These are phyloP conservation scores for Iodosphaeria phyllophila DNA, from an alignment of 2,329 filamentous ascomycete genomes.

Conservation along the genomic window DNA sequence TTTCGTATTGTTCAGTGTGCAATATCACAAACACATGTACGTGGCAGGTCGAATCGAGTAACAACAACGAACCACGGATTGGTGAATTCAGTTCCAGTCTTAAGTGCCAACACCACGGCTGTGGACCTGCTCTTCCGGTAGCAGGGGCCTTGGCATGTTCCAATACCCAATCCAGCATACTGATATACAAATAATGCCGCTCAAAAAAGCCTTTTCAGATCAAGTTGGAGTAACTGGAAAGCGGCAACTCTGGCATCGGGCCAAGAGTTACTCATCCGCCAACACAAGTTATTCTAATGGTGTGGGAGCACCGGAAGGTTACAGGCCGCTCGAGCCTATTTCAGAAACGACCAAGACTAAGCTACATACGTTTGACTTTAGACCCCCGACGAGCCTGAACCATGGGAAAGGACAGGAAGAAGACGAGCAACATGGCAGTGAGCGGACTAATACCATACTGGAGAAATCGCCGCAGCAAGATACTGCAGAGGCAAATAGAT, in stretches of 20 bases:
- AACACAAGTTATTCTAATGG: constrained; percentile 12
- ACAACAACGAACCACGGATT: constrained; percentile 2
- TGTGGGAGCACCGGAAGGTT: constrained; percentile 4
- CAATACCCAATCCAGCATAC: constrained; percentile 2
- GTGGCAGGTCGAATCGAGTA: not conserved
- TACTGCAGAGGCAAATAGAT: constrained; percentile 4
- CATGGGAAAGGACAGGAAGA: constrained; percentile 4
- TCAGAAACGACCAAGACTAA: constrained; percentile 43
- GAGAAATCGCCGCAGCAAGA: constrained; percentile 3
- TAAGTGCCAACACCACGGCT: not conserved
- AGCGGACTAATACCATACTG: constrained; percentile 1
- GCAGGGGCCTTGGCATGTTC: constrained; percentile 4
- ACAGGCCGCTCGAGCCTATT: constrained; percentile 25
- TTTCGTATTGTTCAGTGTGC: too few relatives aligned
- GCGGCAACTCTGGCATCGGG: constrained; percentile 30
- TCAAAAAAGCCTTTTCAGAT: constrained; percentile 22
- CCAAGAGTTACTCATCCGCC: constrained; percentile 28
- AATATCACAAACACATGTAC: not conserved
- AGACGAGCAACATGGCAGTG: constrained; percentile 1
- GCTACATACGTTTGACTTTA: constrained; percentile 36
- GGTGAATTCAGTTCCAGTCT: not conserved
- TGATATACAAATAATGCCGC: constrained; percentile 14
- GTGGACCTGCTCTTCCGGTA: not conserved
- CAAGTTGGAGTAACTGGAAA: constrained; percentile 14
- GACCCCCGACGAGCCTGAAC: constrained; percentile 15